These are phyloP conservation scores for Dillenia turbinata DNA, from an alignment of 164 flowering plant species.

Conservation along the genomic window DNA sequence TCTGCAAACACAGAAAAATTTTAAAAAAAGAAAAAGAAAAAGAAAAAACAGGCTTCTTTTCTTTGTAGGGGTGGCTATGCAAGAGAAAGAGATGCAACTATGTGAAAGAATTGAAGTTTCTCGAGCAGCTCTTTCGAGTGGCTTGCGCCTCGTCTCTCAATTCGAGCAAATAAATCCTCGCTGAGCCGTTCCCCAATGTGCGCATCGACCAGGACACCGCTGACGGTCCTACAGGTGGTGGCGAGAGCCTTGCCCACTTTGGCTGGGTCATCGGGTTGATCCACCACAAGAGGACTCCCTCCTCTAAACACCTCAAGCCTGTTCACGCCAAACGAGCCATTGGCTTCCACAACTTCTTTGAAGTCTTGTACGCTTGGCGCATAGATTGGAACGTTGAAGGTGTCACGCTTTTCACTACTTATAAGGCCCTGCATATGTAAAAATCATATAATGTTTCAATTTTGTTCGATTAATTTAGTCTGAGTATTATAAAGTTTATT, in stretches of 20 bases:
- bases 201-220: constrained; percentile 85
- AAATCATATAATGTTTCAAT: too few relatives aligned
- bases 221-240: constrained; percentile 67
- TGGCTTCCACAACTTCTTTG: constrained; percentile 76
- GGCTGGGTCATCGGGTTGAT: constrained; percentile 53
- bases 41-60: too few relatives aligned
- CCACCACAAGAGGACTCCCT: constrained; percentile 81
- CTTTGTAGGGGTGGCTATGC: constrained; percentile 5
- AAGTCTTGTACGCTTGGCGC: constrained; percentile 83
- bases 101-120: constrained; percentile 73
- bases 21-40: too few relatives aligned
- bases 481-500: too few relatives aligned
- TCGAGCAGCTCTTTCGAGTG: constrained; percentile 69
- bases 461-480: too few relatives aligned
- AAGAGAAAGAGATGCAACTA: constrained; percentile 77
- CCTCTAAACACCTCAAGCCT: constrained; percentile 71
- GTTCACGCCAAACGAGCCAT: constrained; percentile 59
- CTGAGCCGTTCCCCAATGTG: constrained; percentile 73
- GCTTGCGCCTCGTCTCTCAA: constrained; percentile 47
- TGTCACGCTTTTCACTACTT: constrained; percentile 50
- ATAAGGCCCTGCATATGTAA: constrained; percentile 46
- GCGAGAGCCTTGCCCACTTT: constrained; percentile 80
- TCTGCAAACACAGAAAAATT: too few relatives aligned
- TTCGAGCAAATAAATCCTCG: constrained; percentile 56
- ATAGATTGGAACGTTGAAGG: constrained; percentile 83